These are phyloP conservation scores for Ochetophila trinervis DNA, from an alignment of 306 rosid genomes.

Conservation along the genomic window DNA sequence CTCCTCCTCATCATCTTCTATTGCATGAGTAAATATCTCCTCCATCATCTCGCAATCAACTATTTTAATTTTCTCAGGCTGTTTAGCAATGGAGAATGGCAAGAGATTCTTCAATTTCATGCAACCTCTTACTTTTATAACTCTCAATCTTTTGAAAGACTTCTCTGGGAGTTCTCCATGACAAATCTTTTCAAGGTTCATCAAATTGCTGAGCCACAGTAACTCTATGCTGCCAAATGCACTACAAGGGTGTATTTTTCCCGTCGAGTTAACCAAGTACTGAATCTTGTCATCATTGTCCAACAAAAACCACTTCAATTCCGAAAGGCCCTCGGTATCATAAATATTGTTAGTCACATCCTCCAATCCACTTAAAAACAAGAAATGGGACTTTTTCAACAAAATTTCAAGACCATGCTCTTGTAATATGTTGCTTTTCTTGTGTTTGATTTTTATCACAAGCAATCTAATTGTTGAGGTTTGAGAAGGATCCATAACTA, in stretches of 20 bases:
- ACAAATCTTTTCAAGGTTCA: slow-evolving; percentile 11
- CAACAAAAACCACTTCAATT: slow-evolving; percentile 1
- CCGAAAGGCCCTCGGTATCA: background rate
- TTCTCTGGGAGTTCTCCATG: background rate
- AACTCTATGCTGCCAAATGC: slow-evolving; percentile 8
- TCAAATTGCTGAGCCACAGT: background rate
- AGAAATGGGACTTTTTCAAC: background rate
- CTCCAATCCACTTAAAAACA: background rate
- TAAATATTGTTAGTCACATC: background rate
- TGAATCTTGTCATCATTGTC: background rate
- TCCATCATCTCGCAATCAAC: slow-evolving; percentile 17
- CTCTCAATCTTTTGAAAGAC: background rate
- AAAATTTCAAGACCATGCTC: background rate
- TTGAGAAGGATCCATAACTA: too few relatives aligned
- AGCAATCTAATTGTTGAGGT: background rate
- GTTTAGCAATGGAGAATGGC: background rate
- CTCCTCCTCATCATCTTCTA: background rate
- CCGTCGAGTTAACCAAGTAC: background rate
- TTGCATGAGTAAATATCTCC: slow-evolving; percentile 1
- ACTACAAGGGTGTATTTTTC: background rate
- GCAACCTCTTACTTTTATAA: background rate
- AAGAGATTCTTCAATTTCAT: background rate
- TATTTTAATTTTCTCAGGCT: slow-evolving; percentile 4
- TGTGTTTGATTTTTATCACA: background rate
- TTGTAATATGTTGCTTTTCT: background rate